Conservation (phyloP, 352 stramenopile genomes). For the Pythium biforme region DNA sequence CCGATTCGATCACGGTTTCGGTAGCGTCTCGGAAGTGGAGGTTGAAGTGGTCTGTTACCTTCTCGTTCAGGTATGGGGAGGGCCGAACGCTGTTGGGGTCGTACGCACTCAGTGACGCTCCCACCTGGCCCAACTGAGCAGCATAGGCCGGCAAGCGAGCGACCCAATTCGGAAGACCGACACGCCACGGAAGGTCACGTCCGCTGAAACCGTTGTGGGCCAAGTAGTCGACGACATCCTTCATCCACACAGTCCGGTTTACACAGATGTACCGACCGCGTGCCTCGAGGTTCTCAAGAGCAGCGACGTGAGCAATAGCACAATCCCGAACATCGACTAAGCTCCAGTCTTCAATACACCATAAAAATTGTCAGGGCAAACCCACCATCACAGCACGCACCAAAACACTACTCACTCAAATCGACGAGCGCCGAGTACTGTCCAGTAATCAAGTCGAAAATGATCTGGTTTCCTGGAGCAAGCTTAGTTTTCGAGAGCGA, state of each 20-base stretch:
- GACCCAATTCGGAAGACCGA: constrained; percentile 82
- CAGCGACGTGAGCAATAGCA: constrained; percentile 73
- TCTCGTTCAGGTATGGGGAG: constrained; percentile 82
- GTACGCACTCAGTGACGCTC: constrained; percentile 63
- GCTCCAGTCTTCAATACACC: constrained; percentile 61
- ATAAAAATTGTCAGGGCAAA: neutral
- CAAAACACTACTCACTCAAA: constrained; percentile 47
- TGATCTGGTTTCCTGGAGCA: constrained; percentile 80
- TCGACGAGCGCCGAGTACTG: constrained; percentile 87
- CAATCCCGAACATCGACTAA: constrained; percentile 87
- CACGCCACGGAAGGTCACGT: constrained; percentile 78
- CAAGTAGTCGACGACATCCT: constrained; percentile 86
- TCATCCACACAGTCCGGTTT: constrained; percentile 85
- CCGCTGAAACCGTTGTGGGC: constrained; percentile 83
- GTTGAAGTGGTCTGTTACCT: constrained; percentile 78
- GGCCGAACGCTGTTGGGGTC: constrained; percentile 52
- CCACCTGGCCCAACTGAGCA: constrained; percentile 83
- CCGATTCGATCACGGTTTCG: constrained; percentile 73
- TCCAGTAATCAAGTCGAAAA: constrained; percentile 85
- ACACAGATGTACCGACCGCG: constrained; percentile 86
- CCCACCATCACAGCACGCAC: neutral
- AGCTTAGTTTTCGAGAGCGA: constrained; percentile 84
- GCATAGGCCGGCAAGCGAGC: constrained; percentile 82
- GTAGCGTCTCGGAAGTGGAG: constrained; percentile 64
- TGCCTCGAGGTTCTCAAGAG: constrained; percentile 82